Evolutionary conservation across 2,329 filamentous ascomycete species (phyloP).

Genomic region (Calonectria montana): DNA sequence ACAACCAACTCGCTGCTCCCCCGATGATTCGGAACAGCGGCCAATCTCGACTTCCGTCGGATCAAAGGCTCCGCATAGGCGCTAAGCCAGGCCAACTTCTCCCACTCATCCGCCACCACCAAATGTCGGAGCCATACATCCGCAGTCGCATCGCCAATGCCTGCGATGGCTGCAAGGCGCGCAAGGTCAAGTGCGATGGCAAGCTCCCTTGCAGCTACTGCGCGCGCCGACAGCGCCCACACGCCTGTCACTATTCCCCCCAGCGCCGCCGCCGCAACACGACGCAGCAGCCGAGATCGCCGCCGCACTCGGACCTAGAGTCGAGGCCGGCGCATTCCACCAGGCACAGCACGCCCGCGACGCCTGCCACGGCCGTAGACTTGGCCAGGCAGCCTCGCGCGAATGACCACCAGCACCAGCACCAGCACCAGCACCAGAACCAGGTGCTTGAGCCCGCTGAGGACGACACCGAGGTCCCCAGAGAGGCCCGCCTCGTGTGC

Average conservation of each 20-base stretch:
- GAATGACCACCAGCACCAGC: conserved; percentile 10
- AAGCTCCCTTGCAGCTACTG: conserved; percentile 65
- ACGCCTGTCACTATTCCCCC: conserved; percentile 61
- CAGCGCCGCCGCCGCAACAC: conserved; percentile 51
- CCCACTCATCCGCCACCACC: conserved; percentile 19
- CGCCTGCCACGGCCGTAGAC: conserved; percentile 15
- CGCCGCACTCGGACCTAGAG: conserved; percentile 34
- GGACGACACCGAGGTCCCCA: conserved; percentile 66
- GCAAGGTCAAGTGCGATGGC: conserved; percentile 68
- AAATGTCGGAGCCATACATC: conserved; percentile 41
- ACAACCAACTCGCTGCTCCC: neutral
- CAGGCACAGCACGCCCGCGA: conserved; percentile 32
- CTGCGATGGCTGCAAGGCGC: conserved; percentile 65
- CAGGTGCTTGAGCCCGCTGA: conserved; percentile 40
- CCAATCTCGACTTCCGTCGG: conserved; percentile 7
- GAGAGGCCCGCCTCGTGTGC: conserved; percentile 62
- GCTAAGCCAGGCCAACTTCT: conserved; percentile 1
- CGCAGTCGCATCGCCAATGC: conserved; percentile 63
- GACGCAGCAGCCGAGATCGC: conserved; percentile 32
- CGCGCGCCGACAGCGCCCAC: conserved; percentile 54
- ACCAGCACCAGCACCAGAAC: neutral
- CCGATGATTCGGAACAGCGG: neutral
- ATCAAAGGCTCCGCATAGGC: neutral
- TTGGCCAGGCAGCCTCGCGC: neutral
- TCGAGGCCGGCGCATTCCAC: conserved; percentile 30